These are phyloP conservation scores for Amanita inopinata DNA, from an alignment of 768 basidiomycete genomes.

Conservation along the genomic window DNA sequence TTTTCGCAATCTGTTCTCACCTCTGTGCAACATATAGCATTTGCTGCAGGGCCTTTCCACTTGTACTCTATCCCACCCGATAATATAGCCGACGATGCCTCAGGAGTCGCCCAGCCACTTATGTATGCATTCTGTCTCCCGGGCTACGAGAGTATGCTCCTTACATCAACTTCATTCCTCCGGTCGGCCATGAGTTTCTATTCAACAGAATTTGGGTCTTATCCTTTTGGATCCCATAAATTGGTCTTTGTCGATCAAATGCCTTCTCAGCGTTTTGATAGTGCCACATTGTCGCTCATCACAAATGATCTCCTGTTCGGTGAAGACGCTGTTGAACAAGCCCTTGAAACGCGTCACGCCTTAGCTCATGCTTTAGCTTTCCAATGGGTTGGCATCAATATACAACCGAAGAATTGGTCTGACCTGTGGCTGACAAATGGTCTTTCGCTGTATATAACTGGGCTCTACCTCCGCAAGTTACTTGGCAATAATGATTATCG, in stretches of 20 bases:
- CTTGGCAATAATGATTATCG: conserved; percentile 97
- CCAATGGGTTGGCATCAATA: conserved; percentile 97
- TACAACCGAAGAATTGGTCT: conserved; percentile 86
- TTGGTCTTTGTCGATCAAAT: conserved; percentile 90
- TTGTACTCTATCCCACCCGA: conserved; percentile 61
- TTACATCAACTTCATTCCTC: conserved; percentile 63
- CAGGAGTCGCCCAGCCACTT: conserved; percentile 53
- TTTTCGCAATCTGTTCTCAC: conserved; percentile 82
- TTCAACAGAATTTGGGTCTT: conserved; percentile 86
- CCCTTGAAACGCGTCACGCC: conserved; percentile 79
- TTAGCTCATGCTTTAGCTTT: conserved; percentile 84
- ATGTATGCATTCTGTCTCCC: conserved; percentile 93
- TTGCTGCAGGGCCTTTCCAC: conserved; percentile 93
- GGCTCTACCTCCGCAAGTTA: conserved; percentile 76
- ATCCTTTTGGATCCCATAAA: conserved; percentile 93
- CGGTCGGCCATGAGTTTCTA: conserved; percentile 90
- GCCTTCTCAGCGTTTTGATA: conserved; percentile 72
- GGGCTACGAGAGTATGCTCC: conserved; percentile 68
- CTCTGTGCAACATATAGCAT: conserved; percentile 93
- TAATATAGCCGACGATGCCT: conserved; percentile 47
- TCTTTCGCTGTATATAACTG: conserved; percentile 82
- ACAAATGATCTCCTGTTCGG: conserved; percentile 79
- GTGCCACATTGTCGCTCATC: conserved; percentile 74
- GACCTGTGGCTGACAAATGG: conserved; percentile 98
- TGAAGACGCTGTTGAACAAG: conserved; percentile 87